phyloP scores from a whole-genome alignment of 495 filamentous ascomycete species.

The Bacidia gigantensis region DNA sequence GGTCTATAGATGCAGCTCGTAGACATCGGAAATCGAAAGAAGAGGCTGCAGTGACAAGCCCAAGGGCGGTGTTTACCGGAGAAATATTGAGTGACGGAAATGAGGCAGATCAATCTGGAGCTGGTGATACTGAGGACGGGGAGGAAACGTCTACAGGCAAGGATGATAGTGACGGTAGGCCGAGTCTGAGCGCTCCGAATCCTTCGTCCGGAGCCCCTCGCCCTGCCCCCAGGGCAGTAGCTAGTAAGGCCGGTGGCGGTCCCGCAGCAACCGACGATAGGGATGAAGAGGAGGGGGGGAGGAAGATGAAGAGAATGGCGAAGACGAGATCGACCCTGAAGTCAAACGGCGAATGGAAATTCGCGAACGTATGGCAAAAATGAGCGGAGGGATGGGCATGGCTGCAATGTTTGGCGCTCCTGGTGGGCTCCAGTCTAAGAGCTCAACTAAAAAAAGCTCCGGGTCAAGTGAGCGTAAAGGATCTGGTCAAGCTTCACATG shows the following conservation, averaged over 20 bases:
- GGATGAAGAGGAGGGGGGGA: conserved; percentile 44
- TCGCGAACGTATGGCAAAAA: conserved; percentile 90
- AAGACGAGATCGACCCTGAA: conserved; percentile 88
- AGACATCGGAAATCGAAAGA: conserved; percentile 40
- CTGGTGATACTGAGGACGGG: conserved; percentile 72
- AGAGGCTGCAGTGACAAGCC: conserved; percentile 27
- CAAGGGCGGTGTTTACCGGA: conserved; percentile 32
- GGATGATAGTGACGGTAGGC: conserved; percentile 56
- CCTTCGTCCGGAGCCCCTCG: conserved; percentile 10
- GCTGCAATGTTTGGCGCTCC: conserved; percentile 83
- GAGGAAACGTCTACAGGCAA: conserved; percentile 60
- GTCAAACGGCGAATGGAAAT: conserved; percentile 74
- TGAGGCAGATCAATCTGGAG: conserved; percentile 80
- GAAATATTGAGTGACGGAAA: conserved; percentile 63
- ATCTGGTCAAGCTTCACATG: conserved; percentile 28
- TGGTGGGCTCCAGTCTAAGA: conserved; percentile 46
- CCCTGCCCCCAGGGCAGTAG: conserved; percentile 17
- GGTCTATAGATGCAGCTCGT: conserved; percentile 43
- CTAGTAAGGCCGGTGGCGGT: conserved; percentile 18
- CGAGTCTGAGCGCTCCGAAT: conserved; percentile 16
- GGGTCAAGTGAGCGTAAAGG: conserved; percentile 55
- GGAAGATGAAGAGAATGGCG: conserved; percentile 60
- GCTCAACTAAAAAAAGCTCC: conserved; percentile 37
- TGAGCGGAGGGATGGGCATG: conserved; percentile 97
- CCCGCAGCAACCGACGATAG: conserved; percentile 34